Conservation (phyloP, 805 yeast genomes). For the Vanderwaltozyma polyspora region DNA sequence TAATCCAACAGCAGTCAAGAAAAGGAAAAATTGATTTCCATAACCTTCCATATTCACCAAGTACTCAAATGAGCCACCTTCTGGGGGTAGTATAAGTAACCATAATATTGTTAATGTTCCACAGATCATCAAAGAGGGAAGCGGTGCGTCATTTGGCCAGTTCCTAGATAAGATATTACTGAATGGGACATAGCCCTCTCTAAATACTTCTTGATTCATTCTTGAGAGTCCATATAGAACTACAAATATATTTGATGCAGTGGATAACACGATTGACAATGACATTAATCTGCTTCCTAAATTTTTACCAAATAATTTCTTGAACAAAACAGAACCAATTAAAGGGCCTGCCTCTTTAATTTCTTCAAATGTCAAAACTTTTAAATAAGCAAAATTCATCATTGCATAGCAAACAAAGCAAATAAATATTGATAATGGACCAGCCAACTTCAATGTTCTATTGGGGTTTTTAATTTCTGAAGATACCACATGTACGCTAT, state of each 20-base stretch:
- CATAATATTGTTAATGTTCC: conserved; percentile 25
- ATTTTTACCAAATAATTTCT: conserved; percentile 41
- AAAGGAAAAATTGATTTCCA: conserved; percentile 37
- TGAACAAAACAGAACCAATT: conserved; percentile 47
- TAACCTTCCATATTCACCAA: conserved; percentile 37
- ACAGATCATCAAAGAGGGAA: conserved; percentile 34
- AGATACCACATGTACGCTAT: conserved; percentile 46
- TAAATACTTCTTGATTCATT: conserved; percentile 52
- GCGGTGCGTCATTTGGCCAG: conserved; percentile 45
- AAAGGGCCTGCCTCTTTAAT: conserved; percentile 44
- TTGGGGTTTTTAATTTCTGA: conserved; percentile 52
- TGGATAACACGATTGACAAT: conserved; percentile 45
- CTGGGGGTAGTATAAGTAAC: conserved; percentile 27
- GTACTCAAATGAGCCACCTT: conserved; percentile 31
- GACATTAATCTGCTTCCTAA: conserved; percentile 47
- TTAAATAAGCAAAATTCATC: conserved; percentile 46
- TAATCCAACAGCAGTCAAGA: conserved; percentile 45
- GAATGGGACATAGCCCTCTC: conserved; percentile 52
- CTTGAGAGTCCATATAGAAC: conserved; percentile 49
- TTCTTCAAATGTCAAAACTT: conserved; percentile 43
- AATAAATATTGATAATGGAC: conserved; percentile 41
- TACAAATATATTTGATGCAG: conserved; percentile 54
- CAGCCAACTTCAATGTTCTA: conserved; percentile 48
- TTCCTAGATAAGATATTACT: conserved; percentile 42
- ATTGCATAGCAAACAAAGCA: conserved; percentile 39